phyloP scores from a whole-genome alignment of 257 asterid genomes.

The Avicennia marina region DNA sequence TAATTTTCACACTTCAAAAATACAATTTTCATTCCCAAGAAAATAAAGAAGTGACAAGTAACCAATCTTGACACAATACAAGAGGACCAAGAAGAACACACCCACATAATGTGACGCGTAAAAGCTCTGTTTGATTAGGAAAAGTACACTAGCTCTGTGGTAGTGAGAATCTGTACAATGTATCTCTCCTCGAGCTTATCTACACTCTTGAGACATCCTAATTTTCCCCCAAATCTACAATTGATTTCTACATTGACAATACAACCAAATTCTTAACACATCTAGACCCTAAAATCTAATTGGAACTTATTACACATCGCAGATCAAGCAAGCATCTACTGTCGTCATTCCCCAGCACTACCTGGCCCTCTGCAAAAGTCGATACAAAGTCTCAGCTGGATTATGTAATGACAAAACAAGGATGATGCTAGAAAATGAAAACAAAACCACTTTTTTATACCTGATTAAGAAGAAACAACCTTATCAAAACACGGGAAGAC shows the following conservation, averaged over 20 bases:
- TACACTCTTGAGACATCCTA: conserved; percentile 1
- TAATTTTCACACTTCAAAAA: too few species aligned
- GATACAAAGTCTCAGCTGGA: conserved; percentile 1
- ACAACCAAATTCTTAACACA: not conserved
- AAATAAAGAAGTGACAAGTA: too few species aligned
- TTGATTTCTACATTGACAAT: not conserved
- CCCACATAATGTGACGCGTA: too few species aligned
- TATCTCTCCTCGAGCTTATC: not conserved
- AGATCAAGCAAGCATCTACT: not conserved
- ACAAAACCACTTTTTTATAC: not conserved
- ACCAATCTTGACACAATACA: too few species aligned
- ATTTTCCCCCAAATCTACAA: not conserved
- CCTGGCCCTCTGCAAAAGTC: conserved; percentile 16
- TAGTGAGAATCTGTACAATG: conserved; percentile 12
- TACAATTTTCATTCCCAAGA: too few species aligned
- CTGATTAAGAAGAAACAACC: conserved; percentile 1
- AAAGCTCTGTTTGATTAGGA: too few species aligned
- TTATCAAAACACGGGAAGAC: not conserved
- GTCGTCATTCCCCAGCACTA: not conserved
- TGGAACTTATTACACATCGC: not conserved
- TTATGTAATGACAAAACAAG: too few species aligned
- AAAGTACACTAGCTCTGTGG: not conserved
- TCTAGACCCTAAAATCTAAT: not conserved
- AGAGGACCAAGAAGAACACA: too few species aligned
- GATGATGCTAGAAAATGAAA: not conserved